Percentiles rank a stretch among this genome's conserved stretches.
phyloP scores from a whole-genome alignment of 2,329 filamentous ascomycete genomes.

The Diaporthe vaccinii region DNA sequence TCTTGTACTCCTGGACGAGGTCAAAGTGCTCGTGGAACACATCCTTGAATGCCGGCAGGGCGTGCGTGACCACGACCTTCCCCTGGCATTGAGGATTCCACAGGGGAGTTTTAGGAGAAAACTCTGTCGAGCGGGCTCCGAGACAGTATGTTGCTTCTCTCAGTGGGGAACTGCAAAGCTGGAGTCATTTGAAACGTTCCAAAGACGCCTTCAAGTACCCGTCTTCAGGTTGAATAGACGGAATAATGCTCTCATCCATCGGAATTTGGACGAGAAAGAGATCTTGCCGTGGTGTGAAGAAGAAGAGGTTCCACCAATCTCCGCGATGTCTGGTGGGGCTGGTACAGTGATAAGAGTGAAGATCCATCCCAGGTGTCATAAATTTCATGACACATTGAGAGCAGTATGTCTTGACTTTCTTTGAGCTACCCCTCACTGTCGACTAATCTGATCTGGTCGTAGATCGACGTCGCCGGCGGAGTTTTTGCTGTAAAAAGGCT shows the following conservation, averaged over 20 bases:
- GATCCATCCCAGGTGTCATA: slow-evolving; percentile 6
- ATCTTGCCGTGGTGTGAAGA: slow-evolving; percentile 33
- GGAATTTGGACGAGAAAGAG: background rate
- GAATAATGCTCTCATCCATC: background rate
- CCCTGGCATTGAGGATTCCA: background rate
- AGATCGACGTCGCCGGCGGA: slow-evolving; percentile 34
- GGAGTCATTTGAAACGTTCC: background rate
- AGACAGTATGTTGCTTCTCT: background rate
- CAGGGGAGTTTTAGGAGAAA: accelerated
- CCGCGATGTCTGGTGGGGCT: slow-evolving; percentile 21
- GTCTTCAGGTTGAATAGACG: background rate
- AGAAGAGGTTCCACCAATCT: background rate
- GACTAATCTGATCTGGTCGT: too few relatives aligned
- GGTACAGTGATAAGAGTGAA: slow-evolving; percentile 3
- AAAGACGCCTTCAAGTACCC: background rate
- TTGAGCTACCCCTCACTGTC: accelerated
- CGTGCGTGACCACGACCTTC: slow-evolving; percentile 2
- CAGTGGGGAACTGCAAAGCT: background rate
- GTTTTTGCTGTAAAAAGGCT: slow-evolving; percentile 29
- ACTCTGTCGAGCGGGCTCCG: background rate
- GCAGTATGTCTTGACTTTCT: background rate
- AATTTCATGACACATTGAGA: slow-evolving; percentile 8
- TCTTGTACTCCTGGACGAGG: background rate
- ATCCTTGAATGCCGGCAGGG: background rate
- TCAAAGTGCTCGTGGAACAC: background rate